phyloP scores from a whole-genome alignment of 23 red algal species.

The Gracilaria domingensis region DNA sequence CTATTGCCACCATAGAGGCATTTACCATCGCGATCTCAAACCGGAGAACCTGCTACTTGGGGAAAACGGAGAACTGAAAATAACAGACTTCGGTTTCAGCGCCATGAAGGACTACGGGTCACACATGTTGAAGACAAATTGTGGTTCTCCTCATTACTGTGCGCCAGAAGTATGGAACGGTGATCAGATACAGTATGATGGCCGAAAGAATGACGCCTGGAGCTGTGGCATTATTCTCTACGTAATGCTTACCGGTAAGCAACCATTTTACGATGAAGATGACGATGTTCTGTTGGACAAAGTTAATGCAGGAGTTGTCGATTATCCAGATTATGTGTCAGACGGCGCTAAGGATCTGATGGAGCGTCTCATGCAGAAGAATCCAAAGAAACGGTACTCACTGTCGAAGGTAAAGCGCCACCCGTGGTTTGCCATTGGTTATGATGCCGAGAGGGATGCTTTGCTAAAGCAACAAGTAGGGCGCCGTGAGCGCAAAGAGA shows the following conservation, averaged over 20 bases:
- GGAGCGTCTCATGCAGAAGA: constrained; percentile 73
- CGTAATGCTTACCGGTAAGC: constrained; percentile 95
- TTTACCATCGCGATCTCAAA: constrained; percentile 83
- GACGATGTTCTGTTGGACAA: constrained; percentile 86
- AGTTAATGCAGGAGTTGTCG: constrained; percentile 78
- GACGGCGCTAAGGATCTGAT: constrained; percentile 85
- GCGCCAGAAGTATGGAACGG: constrained; percentile 88
- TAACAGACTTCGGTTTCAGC: constrained; percentile 97
- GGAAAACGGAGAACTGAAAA: constrained; percentile 78
- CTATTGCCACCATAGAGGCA: constrained; percentile 87
- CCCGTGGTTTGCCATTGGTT: constrained; percentile 87
- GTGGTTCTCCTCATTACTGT: constrained; percentile 83
- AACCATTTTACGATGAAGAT: constrained; percentile 96
- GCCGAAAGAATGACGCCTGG: constrained; percentile 92
- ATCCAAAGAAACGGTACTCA: constrained; percentile 90
- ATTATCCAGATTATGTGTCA: constrained; percentile 81
- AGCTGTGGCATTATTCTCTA: constrained; percentile 95
- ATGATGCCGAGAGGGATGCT: constrained; percentile 75
- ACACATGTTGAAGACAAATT: constrained; percentile 79
- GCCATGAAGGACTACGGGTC: constrained; percentile 88
- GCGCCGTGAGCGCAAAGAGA: constrained; percentile 42
- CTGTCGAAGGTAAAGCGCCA: constrained; percentile 85
- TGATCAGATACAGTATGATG: constrained; percentile 68
- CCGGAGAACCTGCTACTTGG: constrained; percentile 81
- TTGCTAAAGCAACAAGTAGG: constrained; percentile 74